These are phyloP conservation scores for Malus hybrid DNA, from an alignment of 331 rosid species.

Conservation along the genomic window DNA sequence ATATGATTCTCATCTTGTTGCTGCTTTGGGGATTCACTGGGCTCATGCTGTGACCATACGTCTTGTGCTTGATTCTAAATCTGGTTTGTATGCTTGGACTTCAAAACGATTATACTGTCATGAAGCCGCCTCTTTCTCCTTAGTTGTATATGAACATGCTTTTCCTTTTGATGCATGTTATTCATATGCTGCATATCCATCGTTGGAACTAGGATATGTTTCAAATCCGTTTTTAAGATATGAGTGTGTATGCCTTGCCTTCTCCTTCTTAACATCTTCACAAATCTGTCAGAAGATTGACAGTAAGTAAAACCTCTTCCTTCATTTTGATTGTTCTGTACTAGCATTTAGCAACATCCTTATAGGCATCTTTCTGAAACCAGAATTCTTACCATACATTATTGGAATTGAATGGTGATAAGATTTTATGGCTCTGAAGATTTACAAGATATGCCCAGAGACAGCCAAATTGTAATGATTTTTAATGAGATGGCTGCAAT, in stretches of 20 bases:
- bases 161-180: neutral
- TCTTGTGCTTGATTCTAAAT: slow-evolving; percentile 77
- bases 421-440: neutral
- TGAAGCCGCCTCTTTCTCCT: neutral
- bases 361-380: neutral
- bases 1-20: slow-evolving; percentile 80
- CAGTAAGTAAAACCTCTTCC: neutral
- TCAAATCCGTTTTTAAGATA: neutral
- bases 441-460: neutral
- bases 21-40: slow-evolving; percentile 94
- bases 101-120: neutral
- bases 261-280: neutral
- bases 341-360: neutral
- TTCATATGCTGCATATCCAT: neutral
- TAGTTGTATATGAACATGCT: neutral
- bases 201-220: neutral
- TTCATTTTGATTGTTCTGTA: neutral
- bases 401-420: neutral
- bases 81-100: slow-evolving; percentile 38
- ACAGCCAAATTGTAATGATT: neutral
- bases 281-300: neutral
- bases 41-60: slow-evolving; percentile 96
- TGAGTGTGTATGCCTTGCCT: neutral
- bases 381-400: neutral
- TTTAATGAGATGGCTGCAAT: neutral